Evolutionary conservation across 1,284 basidiomycete genomes (phyloP).

Genomic region (Athelia sp.): DNA sequence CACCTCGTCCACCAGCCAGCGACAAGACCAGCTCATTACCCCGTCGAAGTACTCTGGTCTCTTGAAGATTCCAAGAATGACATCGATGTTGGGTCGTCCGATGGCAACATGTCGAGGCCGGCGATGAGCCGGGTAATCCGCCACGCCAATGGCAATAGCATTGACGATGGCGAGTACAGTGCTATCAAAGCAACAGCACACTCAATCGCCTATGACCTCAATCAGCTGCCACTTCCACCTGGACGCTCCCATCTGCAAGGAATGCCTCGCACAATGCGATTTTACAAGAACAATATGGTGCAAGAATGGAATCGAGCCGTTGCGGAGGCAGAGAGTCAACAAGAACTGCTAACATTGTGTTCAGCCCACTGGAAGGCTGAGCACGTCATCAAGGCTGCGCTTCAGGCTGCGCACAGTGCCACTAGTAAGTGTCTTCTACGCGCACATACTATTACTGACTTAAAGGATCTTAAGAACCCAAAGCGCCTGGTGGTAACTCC

Average conservation of each 20-base stretch:
- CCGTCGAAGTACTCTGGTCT: not conserved
- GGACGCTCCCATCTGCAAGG: not conserved
- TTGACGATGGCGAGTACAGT: not conserved
- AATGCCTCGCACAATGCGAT: not conserved
- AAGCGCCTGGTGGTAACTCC: too few species aligned
- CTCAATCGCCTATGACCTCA: not conserved
- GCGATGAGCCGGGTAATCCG: not conserved
- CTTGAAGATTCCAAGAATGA: not conserved
- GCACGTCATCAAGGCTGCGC: not conserved
- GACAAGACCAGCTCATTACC: not conserved
- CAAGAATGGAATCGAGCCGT: not conserved
- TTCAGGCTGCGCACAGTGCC: not conserved
- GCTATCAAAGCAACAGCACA: not conserved
- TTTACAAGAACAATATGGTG: not conserved
- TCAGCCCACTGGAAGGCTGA: slow-evolving; percentile 1
- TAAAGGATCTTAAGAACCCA: too few species aligned
- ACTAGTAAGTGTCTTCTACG: too few species aligned
- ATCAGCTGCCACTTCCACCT: not conserved
- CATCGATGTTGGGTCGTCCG: not conserved
- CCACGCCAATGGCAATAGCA: not conserved
- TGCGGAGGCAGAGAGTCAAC: not conserved
- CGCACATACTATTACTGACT: too few species aligned
- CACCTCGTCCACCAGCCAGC: not conserved
- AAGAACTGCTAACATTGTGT: not conserved
- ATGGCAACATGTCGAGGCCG: not conserved